Base-by-base conservation (phyloP, 2,329 filamentous ascomycete species). In the Aspergillus unguis region DNA sequence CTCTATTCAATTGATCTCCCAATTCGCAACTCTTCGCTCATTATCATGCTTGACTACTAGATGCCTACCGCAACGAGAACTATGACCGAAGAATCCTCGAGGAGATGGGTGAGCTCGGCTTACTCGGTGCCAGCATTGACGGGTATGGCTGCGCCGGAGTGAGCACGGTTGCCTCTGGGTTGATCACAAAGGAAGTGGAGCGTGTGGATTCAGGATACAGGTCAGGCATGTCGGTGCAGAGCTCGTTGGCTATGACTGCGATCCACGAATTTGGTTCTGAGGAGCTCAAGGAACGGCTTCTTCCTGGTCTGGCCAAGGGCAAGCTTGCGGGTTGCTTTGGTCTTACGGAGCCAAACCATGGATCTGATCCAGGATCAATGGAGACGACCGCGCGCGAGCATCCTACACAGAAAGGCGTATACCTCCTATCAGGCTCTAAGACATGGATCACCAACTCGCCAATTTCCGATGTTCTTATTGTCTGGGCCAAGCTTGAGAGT, bases 401-500 rank as follows among this genome's bases (percentile, higher is more conserved):
- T 68, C 88, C 90, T 5, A 85, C 83, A 6, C 92, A 92, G 77
- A 86, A 88, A 65, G 91, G 90, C 1, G 90, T 90, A 70, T 88
- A 86, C 63, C 82, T 85, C 40, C 75, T 96, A 33, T 90, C 85
- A 42, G 91, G 91, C 1, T 77, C 88, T 45, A 96, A 96, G 79
- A 96, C 92, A 0, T 96, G 91, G 91, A 96, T 96, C 69, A 96
- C 91, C 10, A 96, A 96, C 73, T 92, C 88, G 6, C 91, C 91
- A 3, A 95, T 96, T 62, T 84, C 90, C 1, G 90, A 95, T 62
- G 80, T 95, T 2, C 74, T 95, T 48, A 75, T 96, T 58, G 85
- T 96, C 1, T 99, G 94, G 94, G 94, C 92, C 1, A 96, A 95
- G 77, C 75, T 96, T 44, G 84, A 94, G 58, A 87, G 88, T 62